A percentile compares a stretch with the other conserved stretches of the same genome.
Conservation (phyloP, 75 land plant species). For the Cryptomeria japonica region DNA sequence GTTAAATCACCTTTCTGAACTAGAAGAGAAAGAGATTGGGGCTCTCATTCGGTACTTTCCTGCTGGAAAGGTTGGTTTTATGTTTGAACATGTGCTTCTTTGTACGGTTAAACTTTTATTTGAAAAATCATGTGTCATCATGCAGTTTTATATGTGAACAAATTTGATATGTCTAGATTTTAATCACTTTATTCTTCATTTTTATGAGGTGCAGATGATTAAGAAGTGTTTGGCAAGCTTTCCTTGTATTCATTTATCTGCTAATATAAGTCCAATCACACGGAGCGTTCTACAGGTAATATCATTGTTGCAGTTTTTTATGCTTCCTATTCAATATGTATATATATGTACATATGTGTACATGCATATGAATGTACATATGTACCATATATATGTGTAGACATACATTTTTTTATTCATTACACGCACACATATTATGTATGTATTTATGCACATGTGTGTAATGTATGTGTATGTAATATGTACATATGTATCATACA, state of each 20-base stretch:
- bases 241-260: conserved; percentile 79
- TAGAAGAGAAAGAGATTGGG: conserved; percentile 96
- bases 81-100: neutral
- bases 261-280: conserved; percentile 97
- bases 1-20: conserved; percentile 78
- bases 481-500: too few relatives aligned
- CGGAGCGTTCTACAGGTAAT: conserved; percentile 93
- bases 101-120: neutral
- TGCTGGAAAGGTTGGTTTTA: conserved; percentile 82
- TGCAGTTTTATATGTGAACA: neutral
- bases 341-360: too few relatives aligned
- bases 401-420: too few relatives aligned
- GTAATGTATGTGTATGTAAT: too few relatives aligned
- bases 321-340: neutral
- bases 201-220: conserved; percentile 59
- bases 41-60: conserved; percentile 76
- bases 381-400: too few relatives aligned
- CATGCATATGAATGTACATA: too few relatives aligned
- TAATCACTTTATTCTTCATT: neutral
- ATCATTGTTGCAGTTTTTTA: neutral
- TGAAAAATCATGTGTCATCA: neutral
- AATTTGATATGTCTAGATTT: neutral
- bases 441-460: too few relatives aligned
- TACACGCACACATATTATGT: too few relatives aligned
- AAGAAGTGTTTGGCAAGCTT: conserved; percentile 84